phyloP scores from a whole-genome alignment of 306 rosid species.

The Luffa acutangula region DNA sequence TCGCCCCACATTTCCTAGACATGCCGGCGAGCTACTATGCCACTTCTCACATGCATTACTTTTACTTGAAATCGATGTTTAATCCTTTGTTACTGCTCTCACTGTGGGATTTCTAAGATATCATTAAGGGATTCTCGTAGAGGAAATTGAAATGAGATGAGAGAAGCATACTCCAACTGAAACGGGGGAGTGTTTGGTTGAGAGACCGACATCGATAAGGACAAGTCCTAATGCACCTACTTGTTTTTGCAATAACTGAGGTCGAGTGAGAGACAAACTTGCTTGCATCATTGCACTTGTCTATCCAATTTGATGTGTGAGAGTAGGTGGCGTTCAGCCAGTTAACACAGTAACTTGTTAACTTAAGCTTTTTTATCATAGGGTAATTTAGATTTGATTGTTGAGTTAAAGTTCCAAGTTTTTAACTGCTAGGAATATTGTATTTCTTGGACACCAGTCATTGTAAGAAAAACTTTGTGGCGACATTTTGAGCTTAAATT shows the following conservation, averaged over 20 bases:
- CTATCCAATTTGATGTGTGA: neutral
- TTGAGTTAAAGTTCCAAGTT: too few relatives aligned
- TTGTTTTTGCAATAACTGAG: neutral
- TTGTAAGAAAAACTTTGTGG: neutral
- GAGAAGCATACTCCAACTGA: neutral
- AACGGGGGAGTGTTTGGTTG: neutral
- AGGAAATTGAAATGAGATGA: too few relatives aligned
- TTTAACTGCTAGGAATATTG: neutral
- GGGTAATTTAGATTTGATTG: too few relatives aligned
- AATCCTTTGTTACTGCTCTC: neutral
- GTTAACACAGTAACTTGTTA: neutral
- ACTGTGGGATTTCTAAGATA: neutral
- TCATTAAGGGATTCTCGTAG: neutral
- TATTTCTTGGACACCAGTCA: neutral
- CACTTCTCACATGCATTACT: slow-evolving; percentile 4
- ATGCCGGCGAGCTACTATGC: neutral
- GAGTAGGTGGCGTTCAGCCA: too few relatives aligned
- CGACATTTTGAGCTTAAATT: neutral
- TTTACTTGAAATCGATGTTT: neutral
- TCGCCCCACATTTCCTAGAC: neutral
- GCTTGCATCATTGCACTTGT: neutral
- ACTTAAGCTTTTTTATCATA: neutral
- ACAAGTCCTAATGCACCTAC: neutral
- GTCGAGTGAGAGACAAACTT: neutral
- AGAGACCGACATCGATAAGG: neutral